Evolutionary conservation across 148 eudicot genomes (phyloP).

Genomic region (Fagopyrum tataricum): DNA sequence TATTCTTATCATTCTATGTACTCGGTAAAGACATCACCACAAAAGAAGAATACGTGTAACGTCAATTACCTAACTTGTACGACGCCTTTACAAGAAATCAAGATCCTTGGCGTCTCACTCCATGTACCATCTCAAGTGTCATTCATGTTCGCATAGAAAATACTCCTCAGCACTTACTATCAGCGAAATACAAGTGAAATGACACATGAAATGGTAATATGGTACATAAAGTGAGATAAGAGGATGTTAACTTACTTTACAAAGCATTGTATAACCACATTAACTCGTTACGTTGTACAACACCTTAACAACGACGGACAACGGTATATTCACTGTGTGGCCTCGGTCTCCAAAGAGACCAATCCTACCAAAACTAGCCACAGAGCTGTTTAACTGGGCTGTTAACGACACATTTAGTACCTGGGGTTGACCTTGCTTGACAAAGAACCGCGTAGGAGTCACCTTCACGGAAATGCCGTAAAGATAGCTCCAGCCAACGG

Average conservation of each 20-base stretch:
- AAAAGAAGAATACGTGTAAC: background rate
- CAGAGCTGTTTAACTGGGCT: slow-evolving; percentile 50
- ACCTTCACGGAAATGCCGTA: slow-evolving; percentile 75
- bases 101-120: background rate
- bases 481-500: slow-evolving; percentile 83
- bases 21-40: too few relatives aligned
- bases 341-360: slow-evolving; percentile 79
- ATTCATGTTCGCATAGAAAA: background rate
- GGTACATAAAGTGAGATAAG: slow-evolving; percentile 7
- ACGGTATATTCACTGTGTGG: slow-evolving; percentile 61
- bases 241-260: background rate
- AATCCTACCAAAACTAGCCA: slow-evolving; percentile 80
- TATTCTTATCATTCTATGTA: too few relatives aligned
- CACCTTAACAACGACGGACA: slow-evolving; percentile 57
- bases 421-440: slow-evolving; percentile 55
- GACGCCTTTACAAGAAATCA: slow-evolving; percentile 1
- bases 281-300: slow-evolving; percentile 31
- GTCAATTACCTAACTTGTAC: background rate
- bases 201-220: background rate
- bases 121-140: background rate
- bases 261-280: background rate
- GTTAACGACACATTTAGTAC: slow-evolving; percentile 46
- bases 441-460: slow-evolving; percentile 48
- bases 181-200: background rate
- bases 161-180: too few relatives aligned